phyloP scores from a whole-genome alignment of 192 early-diverging fungal genomes.

The Backusella liffmaniae region DNA sequence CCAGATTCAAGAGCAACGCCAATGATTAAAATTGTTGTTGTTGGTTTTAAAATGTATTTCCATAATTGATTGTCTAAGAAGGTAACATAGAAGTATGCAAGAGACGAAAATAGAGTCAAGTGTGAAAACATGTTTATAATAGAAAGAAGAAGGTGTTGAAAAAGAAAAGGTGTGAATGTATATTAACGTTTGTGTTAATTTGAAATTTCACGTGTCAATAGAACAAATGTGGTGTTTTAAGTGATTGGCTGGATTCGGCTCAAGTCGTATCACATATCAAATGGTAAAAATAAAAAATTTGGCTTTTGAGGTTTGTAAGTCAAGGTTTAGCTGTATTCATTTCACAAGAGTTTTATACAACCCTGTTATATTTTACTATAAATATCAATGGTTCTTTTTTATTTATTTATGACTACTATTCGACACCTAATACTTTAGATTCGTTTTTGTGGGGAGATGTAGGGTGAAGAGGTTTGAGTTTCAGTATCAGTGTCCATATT shows the following conservation, averaged over 20 bases:
- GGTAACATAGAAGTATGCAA: background rate
- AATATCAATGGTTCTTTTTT: too few species aligned
- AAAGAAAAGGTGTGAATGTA: background rate
- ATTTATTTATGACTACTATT: too few species aligned
- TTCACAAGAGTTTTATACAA: too few species aligned
- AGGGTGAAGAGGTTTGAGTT: too few species aligned
- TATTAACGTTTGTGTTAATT: background rate
- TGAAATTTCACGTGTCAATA: background rate
- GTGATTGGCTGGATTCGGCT: background rate
- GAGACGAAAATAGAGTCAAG: background rate
- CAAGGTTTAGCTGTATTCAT: too few species aligned
- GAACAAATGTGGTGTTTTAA: background rate
- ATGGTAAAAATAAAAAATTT: too few species aligned
- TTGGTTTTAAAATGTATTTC: background rate
- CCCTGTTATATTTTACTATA: too few species aligned
- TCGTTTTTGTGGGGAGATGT: too few species aligned
- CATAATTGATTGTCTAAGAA: background rate
- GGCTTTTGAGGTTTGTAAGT: too few species aligned
- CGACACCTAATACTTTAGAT: too few species aligned
- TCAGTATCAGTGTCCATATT: too few species aligned
- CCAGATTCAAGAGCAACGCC: background rate
- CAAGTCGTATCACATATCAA: background rate
- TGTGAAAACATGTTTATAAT: background rate
- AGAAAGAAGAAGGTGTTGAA: background rate
- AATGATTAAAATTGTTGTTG: background rate